Base-by-base conservation (phyloP, 2,329 filamentous ascomycete genomes). In the Fusarium pseudocircinatum region DNA sequence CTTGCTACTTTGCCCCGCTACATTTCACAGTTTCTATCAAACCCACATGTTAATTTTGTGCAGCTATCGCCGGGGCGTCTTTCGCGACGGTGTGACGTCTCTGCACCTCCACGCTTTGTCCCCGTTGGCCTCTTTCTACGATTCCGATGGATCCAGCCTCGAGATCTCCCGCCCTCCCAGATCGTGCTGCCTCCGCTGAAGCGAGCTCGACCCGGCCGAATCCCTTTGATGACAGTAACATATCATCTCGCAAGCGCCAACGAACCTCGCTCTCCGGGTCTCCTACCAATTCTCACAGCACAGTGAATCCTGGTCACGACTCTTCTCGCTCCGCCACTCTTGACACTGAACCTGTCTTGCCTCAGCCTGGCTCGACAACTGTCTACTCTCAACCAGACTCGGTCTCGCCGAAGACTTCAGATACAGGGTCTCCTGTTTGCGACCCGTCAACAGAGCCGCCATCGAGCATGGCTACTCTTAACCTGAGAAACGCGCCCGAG, bases 161-260 rank as follows among this genome's bases (percentile, higher is more conserved):
- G 79, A 83, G 78, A 78, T 82, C 84, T 73, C 82, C 83, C 79
- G 86, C 88, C 82, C 83, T 84, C 81, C 85, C 83, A 85, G 87
- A 89, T 83, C 87, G 88, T 82, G 87, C 87, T 78, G 84, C 85
- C 82, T 91, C 89, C 78, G 87, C 88, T 82, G 90, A 92, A 84
- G 87, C 88, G 80, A 86, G 86, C 81, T 88, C 89, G 77, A 89
- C 87, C 75, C 87, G 90, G 71, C 88, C 88, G 59, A 91, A 92
- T 73, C 90, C 90, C 44, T 92, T 91, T 79, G 86, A 90, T 82
- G 89, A 91, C 81, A 84, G 82, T 78, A 87, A 89, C 73, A 78
- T 82, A 52, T 84, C 86, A 46, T 85, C 89, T 63, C 85, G 90
- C 73, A 92, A 92, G 81, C 88, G 90, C 59, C 89, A 88, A 71